Base-by-base conservation (phyloP, 129 eudicot species). In the Apium graveolens region DNA sequence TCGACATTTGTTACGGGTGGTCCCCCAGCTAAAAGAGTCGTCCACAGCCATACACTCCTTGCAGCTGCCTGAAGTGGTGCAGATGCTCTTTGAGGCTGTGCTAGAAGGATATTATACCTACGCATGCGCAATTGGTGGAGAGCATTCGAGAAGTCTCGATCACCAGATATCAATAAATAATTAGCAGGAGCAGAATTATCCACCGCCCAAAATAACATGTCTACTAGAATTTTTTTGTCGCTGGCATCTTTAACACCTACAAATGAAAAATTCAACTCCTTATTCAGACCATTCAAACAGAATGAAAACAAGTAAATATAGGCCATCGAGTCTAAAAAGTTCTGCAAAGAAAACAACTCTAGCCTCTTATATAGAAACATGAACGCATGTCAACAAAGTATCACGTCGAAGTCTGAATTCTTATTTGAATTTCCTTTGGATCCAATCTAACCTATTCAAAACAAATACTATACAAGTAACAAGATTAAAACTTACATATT, bases 121-220 rank as follows among this genome's bases (percentile, higher is more conserved):
- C 98, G 87, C 97, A 95, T 90, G 35, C 98, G 91, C 66, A 95
- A 76, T 77, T 95, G 98, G 82, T 95, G 98, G 42, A 95, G 89
- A 31, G 98, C 98, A 79, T 95, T 91, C 9, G 98, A 90, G 82
- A 95, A 95, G 78, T 95, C 98, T 75, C 98, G 85, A 79, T 95
- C 98, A n/a, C 98, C 98, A 49, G 98, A 95, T 18, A 95, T 95
- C 76, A 95, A 85, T 57, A 95, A 84, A 84, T 91, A 95, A 81
- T 88, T 95, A 41, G 89, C 89, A 26, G 98, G 98, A 48, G 98
- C 97, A 12, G 96, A 93, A 85, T 95, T 95, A 82, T 95, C 98
- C 45, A 95, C 98, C 0, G 98, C 98, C 98, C 98, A 95, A 82
- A 95, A 95, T 82, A 95, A 85, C 98, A 95, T 95, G 78, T 95